phyloP scores from a whole-genome alignment of 2,329 filamentous ascomycete species.

The Shiraia bambusicola region DNA sequence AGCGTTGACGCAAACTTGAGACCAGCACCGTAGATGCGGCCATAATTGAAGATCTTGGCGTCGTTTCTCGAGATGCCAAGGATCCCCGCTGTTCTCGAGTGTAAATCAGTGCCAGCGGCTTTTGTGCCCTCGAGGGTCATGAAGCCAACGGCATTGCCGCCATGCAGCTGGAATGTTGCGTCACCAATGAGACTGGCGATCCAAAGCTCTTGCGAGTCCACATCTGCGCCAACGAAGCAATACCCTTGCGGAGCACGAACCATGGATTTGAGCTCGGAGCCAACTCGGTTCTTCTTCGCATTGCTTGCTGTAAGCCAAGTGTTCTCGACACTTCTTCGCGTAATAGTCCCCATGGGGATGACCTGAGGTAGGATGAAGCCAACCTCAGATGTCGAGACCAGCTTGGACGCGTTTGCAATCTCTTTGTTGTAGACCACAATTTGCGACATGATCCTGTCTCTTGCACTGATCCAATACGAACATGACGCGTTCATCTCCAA shows the following conservation, averaged over 20 bases:
- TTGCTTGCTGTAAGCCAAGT: conserved; percentile 98
- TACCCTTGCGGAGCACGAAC: conserved; percentile 88
- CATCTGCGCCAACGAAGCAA: conserved; percentile 92
- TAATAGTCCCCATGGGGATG: conserved; percentile 98
- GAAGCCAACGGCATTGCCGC: conserved; percentile 95
- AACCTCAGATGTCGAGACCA: conserved; percentile 37
- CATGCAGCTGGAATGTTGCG: conserved; percentile 90
- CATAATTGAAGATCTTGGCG: conserved; percentile 98
- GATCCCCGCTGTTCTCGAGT: conserved; percentile 90
- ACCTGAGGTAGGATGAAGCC: conserved; percentile 94
- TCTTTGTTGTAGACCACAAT: conserved; percentile 87
- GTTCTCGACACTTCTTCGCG: conserved; percentile 89
- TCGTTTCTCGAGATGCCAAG: conserved; percentile 92
- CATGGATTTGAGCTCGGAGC: conserved; percentile 97
- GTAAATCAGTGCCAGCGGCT: conserved; percentile 86
- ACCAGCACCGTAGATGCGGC: conserved; percentile 96
- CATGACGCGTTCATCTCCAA: conserved; percentile 98
- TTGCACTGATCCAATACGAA: conserved; percentile 97
- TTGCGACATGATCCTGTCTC: conserved; percentile 90
- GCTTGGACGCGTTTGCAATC: conserved; percentile 18
- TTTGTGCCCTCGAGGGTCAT: conserved; percentile 99
- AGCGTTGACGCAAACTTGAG: conserved; percentile 89
- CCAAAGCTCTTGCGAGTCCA: conserved; percentile 97
- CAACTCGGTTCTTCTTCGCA: conserved; percentile 92
- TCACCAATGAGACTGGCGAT: conserved; percentile 95